Base-by-base conservation (phyloP, 2,329 filamentous ascomycete genomes). In the Calonectria pteridis region DNA sequence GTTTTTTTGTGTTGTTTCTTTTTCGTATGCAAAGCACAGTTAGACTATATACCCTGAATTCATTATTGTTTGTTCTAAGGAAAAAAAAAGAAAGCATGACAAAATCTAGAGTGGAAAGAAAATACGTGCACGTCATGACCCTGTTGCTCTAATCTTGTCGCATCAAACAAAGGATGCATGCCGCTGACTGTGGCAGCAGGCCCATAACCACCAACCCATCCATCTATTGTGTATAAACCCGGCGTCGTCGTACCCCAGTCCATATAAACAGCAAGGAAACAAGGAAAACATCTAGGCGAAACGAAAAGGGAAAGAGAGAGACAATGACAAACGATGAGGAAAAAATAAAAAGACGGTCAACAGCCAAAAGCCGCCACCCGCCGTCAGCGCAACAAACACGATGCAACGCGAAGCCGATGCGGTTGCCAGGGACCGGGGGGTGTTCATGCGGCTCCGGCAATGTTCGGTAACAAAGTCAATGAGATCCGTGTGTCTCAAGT, bases 11-110 rank as follows among this genome's bases (percentile, higher is more conserved):
- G 67, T 23, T 71, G 40, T 50, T 62, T 65, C 53, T 69, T 43
- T 64, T 68, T 40, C 43, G 64, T 68, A 65, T 65, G 77, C 23
- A 74, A 74, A 58, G 76, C 76, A 59, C 76, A 78, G 71, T 73
- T 74, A 72, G 72, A 77, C 72, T 76, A 49, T 64, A 80, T 80
- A 80, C 77, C 77, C 77, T 74, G 72, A 69, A 69, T 76, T 79
- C 29, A 69, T 67, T 67, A 35, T 63, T 51, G 46, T 66, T 37
- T 65, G 51, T 33, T 62, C 23, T 40, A 23, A 20, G 31, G 11
- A 31, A 28, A 20, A 53, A 20, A 31, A 28, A 28, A 51, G 53
- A 26, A 5, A 23, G 37, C 28, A n/a, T n/a, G n/a, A n/a, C n/a
- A n/a, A 55, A 63, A 58, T 46, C 43, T 23, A 46, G 43, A 46